Conservation (phyloP, 2,329 filamentous ascomycete species). For the Ceratocystis eucalypticola region DNA sequence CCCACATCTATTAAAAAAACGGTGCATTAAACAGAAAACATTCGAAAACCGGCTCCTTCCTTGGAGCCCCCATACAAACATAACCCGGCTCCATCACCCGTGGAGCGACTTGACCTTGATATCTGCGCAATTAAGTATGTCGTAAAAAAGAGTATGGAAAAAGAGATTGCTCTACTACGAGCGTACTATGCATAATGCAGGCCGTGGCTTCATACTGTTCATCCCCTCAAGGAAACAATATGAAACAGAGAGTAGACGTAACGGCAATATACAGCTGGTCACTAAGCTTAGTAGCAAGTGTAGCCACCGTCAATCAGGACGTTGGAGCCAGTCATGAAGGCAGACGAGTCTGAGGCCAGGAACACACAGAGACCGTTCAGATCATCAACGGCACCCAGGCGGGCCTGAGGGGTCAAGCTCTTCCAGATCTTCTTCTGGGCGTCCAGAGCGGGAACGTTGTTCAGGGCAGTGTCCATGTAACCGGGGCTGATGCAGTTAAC, state of each 20-base stretch:
- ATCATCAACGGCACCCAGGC: slow-evolving; percentile 59
- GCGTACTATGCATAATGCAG: slow-evolving; percentile 15
- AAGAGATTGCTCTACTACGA: slow-evolving; percentile 14
- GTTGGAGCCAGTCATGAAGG: slow-evolving; percentile 68
- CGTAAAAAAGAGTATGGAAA: slow-evolving; percentile 9
- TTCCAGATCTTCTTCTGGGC: slow-evolving; percentile 75
- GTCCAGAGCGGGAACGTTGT: slow-evolving; percentile 63
- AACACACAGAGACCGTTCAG: slow-evolving; percentile 67
- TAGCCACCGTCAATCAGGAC: slow-evolving; percentile 59
- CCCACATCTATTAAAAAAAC: slow-evolving; percentile 12
- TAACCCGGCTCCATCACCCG: slow-evolving; percentile 12
- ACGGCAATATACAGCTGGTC: neutral
- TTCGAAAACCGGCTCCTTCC: slow-evolving; percentile 8
- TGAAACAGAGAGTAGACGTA: slow-evolving; percentile 5
- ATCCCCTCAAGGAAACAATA: neutral
- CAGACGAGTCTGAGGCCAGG: slow-evolving; percentile 57
- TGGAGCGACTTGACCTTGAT: slow-evolving; percentile 12
- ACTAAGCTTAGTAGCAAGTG: slow-evolving; percentile 40
- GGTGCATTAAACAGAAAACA: neutral
- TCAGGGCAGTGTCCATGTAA: slow-evolving; percentile 76
- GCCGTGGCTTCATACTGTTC: neutral
- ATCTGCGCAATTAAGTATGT: slow-evolving; percentile 12
- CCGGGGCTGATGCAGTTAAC: slow-evolving; percentile 77
- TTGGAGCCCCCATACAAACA: slow-evolving; percentile 15
- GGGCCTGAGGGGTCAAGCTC: slow-evolving; percentile 57